Evolutionary conservation across 2,329 filamentous ascomycete species (phyloP), one percentile per base, ranked within the genome.

Genomic region (Neoscytalidium dimidiatum): DNA sequence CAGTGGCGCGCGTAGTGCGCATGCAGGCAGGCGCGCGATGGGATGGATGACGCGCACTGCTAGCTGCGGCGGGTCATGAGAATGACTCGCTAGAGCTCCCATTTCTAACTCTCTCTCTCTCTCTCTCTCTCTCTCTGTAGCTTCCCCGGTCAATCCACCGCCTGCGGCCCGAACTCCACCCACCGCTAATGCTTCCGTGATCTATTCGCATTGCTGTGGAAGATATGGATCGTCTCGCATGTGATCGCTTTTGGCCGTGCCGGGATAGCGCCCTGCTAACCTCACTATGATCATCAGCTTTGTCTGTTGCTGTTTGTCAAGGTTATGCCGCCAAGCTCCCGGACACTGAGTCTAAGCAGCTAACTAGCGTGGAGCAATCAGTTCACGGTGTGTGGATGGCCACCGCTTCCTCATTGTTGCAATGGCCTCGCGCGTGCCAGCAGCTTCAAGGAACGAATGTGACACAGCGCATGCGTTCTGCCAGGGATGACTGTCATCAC

Each of bases 171-270:
- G n/a, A 29, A n/a, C 29, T n/a, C 31, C 49, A 17, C 28, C 49
- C 49, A 35, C 29, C 49, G 49, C 49, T 53, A 19, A 35, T 53
- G 49, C 49, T 53, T 53, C 49, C 49, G 49, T 13, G 49, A 53
- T 53, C 49, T 21, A 14, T n/a, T n/a, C 31, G 51, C 21, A 23
- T 14, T 52, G 28, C n/a, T 1, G 49, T 28, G 6, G 4, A 33
- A 17, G 28, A 14, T 17, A 28, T 19, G 8, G 2, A n/a, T 17
- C 13, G 5, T 41, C 13, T 52, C 28, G 29, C 48, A 31, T 52
- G 48, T 17, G 38, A 14, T 19, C 14, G 38, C 38, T 11, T 14
- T 41, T 11, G 5, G 14, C 4, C n/a, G 38, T 17, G 38, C 38
- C 38, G 38, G 38, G n/a, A 41, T 4, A 41, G 38, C 38, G 11